Percentiles rank a stretch among this genome's conserved stretches.
phyloP scores from a whole-genome alignment of 768 basidiomycete genomes.

The Naematelia encephala region DNA sequence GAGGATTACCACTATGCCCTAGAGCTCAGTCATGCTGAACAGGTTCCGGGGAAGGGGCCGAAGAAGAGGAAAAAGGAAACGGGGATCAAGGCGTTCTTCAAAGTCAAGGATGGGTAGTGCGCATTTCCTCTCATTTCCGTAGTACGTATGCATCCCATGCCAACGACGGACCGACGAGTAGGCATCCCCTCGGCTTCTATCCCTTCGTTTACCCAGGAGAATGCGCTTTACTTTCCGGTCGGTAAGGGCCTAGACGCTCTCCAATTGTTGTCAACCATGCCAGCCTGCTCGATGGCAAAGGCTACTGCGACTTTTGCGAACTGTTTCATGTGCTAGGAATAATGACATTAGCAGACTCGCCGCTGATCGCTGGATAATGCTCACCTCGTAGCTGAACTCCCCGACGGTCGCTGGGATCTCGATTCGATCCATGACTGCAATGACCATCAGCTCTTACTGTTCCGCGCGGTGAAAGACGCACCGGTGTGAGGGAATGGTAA shows the following conservation, averaged over 20 bases:
- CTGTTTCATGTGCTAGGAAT: conserved; percentile 63
- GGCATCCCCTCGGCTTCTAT: no score
- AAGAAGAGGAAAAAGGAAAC: no score
- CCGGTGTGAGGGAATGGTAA: conserved; percentile 21
- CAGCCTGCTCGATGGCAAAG: conserved; percentile 62
- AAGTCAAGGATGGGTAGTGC: conserved; percentile 19
- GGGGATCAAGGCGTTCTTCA: conserved; percentile 45
- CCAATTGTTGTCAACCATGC: no score
- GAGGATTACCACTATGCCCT: conserved; percentile 84
- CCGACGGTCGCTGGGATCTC: no score
- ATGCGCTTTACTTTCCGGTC: no score
- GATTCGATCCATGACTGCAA: no score
- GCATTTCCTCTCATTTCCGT: no score
- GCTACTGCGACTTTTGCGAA: conserved; percentile 76
- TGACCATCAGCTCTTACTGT: no score
- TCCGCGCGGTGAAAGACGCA: conserved; percentile 28
- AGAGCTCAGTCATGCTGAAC: conserved; percentile 58
- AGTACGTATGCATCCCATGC: no score
- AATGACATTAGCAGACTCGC: conserved; percentile 2
- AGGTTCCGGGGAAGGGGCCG: conserved; percentile 24
- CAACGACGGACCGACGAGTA: no score
- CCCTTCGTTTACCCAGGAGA: no score
- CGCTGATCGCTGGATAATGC: background rate
- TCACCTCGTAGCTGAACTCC: conserved; percentile 27
- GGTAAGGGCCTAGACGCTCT: no score